Evolutionary conservation across 2,329 filamentous ascomycete genomes (phyloP), one percentile per base, ranked within the genome.

Genomic region (Botryotinia convoluta): DNA sequence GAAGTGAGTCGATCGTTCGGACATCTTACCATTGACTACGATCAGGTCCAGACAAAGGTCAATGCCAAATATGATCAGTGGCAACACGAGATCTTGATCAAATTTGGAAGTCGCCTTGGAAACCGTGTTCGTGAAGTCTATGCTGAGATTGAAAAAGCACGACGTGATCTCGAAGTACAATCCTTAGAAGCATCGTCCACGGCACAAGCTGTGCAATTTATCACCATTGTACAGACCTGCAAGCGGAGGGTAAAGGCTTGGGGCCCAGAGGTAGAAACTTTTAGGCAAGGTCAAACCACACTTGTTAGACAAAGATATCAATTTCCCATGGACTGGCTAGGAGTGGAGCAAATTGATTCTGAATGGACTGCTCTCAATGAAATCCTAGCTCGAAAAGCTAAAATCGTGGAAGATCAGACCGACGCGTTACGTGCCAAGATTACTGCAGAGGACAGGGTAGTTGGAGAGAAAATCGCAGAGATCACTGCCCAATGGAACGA

Each of bases 1-100:
- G 96, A 98, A 81, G 93, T 97, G 76, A 96, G 92, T 82, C 92
- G 93, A 57, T 92, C 92, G 1, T 99, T 99, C 81, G 96, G 96
- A 7, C 95, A 97, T 82, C 90, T 98, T 71, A 94, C 92, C 6
- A 94, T 99, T 79, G 95, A 99, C 82, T 99, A 99, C 80, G 96
- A 98, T 79, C 97, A 99, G 82, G 96, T 99, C 0, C 97, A 99
- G 83, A 94, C 95, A 73, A 98, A 97, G 83, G 96, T 99, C 82
- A 99, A 98, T 79, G 94, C 94, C 79, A 99, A 98, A 82, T 99
- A 99, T 81, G 97, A 99, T 81, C 95, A 98, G 82, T 99, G 97
- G 96, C 96, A 99, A 82, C 94, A 98, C 79, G 96, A 99, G 77
- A 97, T 99, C 72, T 86, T 98, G 54, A 89, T 93, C 78, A 97